Base-by-base conservation (phyloP, 805 yeast species). In the Saccharomyces cerevisiae region DNA sequence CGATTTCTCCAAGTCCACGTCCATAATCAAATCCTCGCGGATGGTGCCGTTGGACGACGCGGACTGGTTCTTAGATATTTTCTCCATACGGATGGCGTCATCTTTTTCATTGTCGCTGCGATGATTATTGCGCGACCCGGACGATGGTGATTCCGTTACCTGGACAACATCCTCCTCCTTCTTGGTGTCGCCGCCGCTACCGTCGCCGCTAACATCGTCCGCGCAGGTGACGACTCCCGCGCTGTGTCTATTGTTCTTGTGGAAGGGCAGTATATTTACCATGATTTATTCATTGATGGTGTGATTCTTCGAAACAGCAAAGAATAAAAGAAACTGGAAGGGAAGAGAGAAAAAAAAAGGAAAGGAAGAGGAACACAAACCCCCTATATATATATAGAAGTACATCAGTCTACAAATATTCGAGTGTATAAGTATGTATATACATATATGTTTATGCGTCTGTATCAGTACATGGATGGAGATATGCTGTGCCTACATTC, bases 1-100 rank as follows among this genome's bases (percentile, higher is more conserved):
- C 27, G 55, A 54, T 30, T 54, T 48, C 27, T 56, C 59, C 21
- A 31, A n/a, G 27, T 51, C 49, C 22, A 54, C 29, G 24, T 26
- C 47, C 47, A 46, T 46, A 14, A 26, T 13, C 32, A 28, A 32
- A 5, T 46, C 48, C 48, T 26, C 29, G 13, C 24, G 43, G 13
- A 36, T 21, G 11, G 43, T 36, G 24, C 43, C 43, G 43, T 36
- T 36, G 24, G 43, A 36, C 22, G 43, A 36, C 43, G 43, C 43
- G 13, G 43, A 36, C 13, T 17, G 24, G 24, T 36, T 17, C 31
- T 36, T 52, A 11, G 55, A 49, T 30, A 49, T 50, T 51, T 52
- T 55, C 30, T 29, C 41, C 30, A 53, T 53, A 53, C 26, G 43
- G 30, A 47, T 46, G 29, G 24, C 32, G 32, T 27, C 32, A 26